These are phyloP conservation scores for Scedosporium boydii DNA, from an alignment of 2,329 filamentous ascomycete genomes.

Conservation along the genomic window DNA sequence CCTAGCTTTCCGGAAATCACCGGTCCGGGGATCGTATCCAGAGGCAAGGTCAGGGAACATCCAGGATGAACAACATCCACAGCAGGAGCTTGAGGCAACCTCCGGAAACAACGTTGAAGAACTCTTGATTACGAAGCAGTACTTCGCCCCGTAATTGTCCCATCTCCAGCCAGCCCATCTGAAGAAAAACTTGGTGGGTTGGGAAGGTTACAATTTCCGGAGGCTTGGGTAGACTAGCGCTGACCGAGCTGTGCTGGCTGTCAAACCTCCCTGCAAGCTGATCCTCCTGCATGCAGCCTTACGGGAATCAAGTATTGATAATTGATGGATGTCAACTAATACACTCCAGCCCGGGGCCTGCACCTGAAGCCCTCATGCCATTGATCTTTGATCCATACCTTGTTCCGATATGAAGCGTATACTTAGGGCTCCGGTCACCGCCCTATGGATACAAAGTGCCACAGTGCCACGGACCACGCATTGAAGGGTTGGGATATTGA, in stretches of 20 bases:
- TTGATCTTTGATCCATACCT: not conserved
- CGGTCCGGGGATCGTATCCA: not conserved
- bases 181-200: not conserved
- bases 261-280: not conserved
- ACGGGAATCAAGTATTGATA: not conserved
- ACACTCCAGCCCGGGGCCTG: too few species aligned
- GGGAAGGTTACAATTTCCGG: not conserved
- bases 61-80: too few species aligned
- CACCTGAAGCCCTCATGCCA: not conserved
- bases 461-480: not conserved
- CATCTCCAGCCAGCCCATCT: not conserved
- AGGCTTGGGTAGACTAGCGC: not conserved
- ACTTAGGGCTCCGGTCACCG: too few species aligned
- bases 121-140: not conserved
- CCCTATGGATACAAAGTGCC: not conserved
- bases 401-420: too few species aligned
- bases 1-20: not conserved
- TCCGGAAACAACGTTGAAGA: not conserved
- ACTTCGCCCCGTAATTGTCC: not conserved
- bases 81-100: not conserved
- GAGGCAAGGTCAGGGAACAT: too few species aligned
- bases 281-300: slow-evolving; percentile 1
- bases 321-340: not conserved
- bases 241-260: not conserved
- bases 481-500: not conserved